Conservation (phyloP, 2,329 filamentous ascomycete genomes). For the Sordariomycetes sp. region DNA sequence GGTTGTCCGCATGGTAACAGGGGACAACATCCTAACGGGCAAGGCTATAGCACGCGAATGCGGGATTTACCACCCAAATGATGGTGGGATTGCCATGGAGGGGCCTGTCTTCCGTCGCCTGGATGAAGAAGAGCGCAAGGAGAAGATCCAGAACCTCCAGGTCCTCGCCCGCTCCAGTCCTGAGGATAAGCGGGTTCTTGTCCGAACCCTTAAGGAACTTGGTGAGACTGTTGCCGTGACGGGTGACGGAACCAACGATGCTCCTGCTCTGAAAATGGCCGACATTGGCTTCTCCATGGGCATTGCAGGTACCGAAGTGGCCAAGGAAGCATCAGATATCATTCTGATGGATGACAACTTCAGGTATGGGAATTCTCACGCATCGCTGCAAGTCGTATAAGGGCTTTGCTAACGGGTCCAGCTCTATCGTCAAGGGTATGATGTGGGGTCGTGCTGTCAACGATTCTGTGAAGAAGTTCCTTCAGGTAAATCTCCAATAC, state of each 20-base stretch:
- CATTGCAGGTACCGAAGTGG: constrained; percentile 50
- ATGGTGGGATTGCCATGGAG: constrained; percentile 54
- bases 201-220: constrained; percentile 47
- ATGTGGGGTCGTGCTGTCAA: constrained; percentile 54
- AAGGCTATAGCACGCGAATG: constrained; percentile 65
- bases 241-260: constrained; percentile 54
- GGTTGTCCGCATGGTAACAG: constrained; percentile 62
- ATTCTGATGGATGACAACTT: constrained; percentile 50
- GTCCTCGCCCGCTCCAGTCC: constrained; percentile 56
- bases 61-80: constrained; percentile 47
- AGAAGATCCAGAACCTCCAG: constrained; percentile 46
- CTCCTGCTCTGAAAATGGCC: constrained; percentile 47
- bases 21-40: constrained; percentile 61
- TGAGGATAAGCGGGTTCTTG: constrained; percentile 55
- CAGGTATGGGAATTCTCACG: constrained; percentile 13
- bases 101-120: constrained; percentile 56
- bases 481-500: constrained; percentile 29
- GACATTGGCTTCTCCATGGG: constrained; percentile 56
- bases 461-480: constrained; percentile 52
- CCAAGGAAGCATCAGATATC: constrained; percentile 52
- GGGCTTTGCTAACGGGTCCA: neutral
- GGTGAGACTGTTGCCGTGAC: constrained; percentile 50
- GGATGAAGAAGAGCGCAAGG: constrained; percentile 45
- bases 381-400: neutral
- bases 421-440: constrained; percentile 44